A percentile compares a stretch with the other conserved stretches of the same genome.
These are phyloP conservation scores for Singerocomus inundabilis DNA, from an alignment of 1,284 basidiomycete genomes.

Conservation along the genomic window DNA sequence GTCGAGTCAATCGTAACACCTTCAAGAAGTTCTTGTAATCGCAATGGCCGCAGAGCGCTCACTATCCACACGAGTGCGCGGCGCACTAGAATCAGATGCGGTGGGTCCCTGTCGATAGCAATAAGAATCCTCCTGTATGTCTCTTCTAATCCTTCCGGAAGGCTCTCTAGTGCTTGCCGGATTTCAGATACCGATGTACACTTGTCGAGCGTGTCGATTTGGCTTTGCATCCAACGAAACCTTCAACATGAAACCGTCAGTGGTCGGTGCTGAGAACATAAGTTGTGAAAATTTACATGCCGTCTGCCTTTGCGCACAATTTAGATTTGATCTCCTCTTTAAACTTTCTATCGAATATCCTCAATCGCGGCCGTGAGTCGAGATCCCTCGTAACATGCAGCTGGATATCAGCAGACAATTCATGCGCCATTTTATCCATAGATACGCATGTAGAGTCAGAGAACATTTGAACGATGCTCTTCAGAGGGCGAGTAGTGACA, in stretches of 20 bases:
- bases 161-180: conserved; percentile 3
- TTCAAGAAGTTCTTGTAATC: conserved; percentile 10
- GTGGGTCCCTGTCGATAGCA: background rate
- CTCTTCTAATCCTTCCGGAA: conserved; percentile 13
- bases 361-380: conserved; percentile 4
- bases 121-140: conserved; percentile 14
- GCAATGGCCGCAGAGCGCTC: conserved; percentile 1
- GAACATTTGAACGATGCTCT: conserved; percentile 1
- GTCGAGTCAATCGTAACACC: conserved; percentile 1
- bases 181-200: background rate
- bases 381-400: conserved; percentile 8
- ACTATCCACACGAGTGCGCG: conserved; percentile 12
- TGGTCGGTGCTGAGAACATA: too few species aligned
- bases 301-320: conserved; percentile 3
- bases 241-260: background rate
- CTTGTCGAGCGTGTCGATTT: conserved; percentile 7
- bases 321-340: conserved; percentile 4
- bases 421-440: conserved; percentile 3
- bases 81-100: background rate
- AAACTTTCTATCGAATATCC: background rate
- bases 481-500: conserved; percentile 3
- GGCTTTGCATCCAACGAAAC: conserved; percentile 18
- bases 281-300: conserved; percentile 1
- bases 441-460: conserved; percentile 1
- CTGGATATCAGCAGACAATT: conserved; percentile 7